Conservation (phyloP, 768 basidiomycete species). For the Russula griseocarnosa region DNA sequence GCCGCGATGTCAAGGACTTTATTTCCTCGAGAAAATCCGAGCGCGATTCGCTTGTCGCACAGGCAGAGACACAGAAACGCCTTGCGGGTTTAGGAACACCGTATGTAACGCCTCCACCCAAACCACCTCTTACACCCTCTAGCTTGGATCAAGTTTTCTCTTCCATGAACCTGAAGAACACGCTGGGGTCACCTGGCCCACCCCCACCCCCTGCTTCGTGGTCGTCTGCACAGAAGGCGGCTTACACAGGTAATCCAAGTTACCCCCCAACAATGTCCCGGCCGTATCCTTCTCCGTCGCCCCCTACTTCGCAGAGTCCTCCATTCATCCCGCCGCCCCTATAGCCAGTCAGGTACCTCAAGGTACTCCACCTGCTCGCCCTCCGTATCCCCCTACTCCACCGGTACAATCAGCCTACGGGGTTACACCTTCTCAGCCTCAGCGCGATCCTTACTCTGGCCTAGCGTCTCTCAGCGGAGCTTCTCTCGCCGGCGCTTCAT, state of each 20-base stretch:
- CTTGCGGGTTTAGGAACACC: slow-evolving; percentile 40
- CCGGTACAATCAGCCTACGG: slow-evolving; percentile 21
- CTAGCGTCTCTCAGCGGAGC: slow-evolving; percentile 19
- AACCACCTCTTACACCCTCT: slow-evolving; percentile 26
- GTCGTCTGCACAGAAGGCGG: slow-evolving; percentile 23
- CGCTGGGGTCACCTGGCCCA: slow-evolving; percentile 35
- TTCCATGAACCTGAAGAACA: slow-evolving; percentile 48
- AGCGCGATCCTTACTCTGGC: slow-evolving; percentile 28
- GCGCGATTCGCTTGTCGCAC: slow-evolving; percentile 59
- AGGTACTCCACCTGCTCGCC: slow-evolving; percentile 13
- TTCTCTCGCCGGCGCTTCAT: slow-evolving; percentile 11
- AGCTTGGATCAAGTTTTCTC: slow-evolving; percentile 51
- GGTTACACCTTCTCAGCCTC: slow-evolving; percentile 31
- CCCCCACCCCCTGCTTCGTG: slow-evolving; percentile 34
- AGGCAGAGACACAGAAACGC: slow-evolving; percentile 69
- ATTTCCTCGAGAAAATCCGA: slow-evolving; percentile 62
- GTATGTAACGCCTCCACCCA: slow-evolving; percentile 36
- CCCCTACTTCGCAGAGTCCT: slow-evolving; percentile 18
- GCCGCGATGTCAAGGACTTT: slow-evolving; percentile 56
- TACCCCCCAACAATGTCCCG: slow-evolving; percentile 13
- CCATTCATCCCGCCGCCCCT: slow-evolving; percentile 30
- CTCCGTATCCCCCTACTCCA: slow-evolving; percentile 15
- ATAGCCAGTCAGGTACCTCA: slow-evolving; percentile 24
- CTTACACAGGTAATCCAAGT: slow-evolving; percentile 18
- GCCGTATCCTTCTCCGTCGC: slow-evolving; percentile 24